phyloP scores from a whole-genome alignment of 805 yeast species.

The Saturnispora hagleri region DNA sequence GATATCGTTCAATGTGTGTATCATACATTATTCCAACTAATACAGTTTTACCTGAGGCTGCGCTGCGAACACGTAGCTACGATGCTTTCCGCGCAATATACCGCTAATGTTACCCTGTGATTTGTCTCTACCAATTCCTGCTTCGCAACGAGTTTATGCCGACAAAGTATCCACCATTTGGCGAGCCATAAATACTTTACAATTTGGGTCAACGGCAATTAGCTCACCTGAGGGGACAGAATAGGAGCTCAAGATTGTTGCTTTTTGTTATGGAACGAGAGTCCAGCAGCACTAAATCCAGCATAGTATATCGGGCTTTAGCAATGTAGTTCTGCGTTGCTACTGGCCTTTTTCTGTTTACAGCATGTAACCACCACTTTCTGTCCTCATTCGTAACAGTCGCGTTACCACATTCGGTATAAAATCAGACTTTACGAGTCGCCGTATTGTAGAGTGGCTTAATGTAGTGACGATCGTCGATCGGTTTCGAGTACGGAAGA shows the following conservation, averaged over 20 bases:
- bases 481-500: neutral
- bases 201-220: too few relatives aligned
- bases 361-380: neutral
- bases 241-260: neutral
- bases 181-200: too few relatives aligned
- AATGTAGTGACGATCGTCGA: neutral
- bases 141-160: too few relatives aligned
- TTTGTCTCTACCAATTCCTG: too few relatives aligned
- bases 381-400: neutral
- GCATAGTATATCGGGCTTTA: neutral
- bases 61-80: too few relatives aligned
- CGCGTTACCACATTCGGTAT: neutral
- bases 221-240: neutral
- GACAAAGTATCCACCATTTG: too few relatives aligned
- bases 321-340: neutral
- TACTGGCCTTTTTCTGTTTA: neutral
- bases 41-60: too few relatives aligned
- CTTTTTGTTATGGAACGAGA: neutral
- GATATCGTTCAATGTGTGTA: too few relatives aligned
- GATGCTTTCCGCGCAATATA: too few relatives aligned
- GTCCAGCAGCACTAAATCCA: neutral
- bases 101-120: too few relatives aligned
- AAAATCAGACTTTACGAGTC: neutral
- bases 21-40: too few relatives aligned
- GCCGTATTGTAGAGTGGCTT: neutral